These are phyloP conservation scores for Neonectria ditissima DNA, from an alignment of 2,329 filamentous ascomycete genomes.

Conservation along the genomic window DNA sequence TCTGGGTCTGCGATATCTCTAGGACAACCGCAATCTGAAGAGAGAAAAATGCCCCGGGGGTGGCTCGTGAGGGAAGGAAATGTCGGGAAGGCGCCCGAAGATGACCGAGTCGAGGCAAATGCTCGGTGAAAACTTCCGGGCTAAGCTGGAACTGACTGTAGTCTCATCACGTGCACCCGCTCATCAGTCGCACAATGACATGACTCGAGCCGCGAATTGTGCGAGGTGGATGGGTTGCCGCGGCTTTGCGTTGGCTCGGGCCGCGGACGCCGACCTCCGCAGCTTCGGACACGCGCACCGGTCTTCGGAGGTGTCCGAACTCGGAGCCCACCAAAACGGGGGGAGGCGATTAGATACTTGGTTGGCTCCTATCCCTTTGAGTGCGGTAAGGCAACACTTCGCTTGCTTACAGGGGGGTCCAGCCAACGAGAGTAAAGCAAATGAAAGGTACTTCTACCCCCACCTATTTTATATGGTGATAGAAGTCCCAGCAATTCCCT, in stretches of 20 bases:
- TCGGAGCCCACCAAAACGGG: background rate
- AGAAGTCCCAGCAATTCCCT: no score
- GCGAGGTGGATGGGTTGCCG: background rate
- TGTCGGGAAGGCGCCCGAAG: slow-evolving; percentile 21
- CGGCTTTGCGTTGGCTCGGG: slow-evolving; percentile 1
- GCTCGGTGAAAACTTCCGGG: slow-evolving; percentile 23
- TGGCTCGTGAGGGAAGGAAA: slow-evolving; percentile 15
- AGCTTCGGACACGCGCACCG: slow-evolving; percentile 10
- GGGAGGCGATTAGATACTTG: background rate
- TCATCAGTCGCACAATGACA: background rate
- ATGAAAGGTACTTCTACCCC: no score
- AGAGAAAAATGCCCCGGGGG: background rate
- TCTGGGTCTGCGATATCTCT: slow-evolving; percentile 3
- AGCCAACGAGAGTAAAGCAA: no score
- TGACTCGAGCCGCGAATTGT: background rate
- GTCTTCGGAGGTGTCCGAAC: slow-evolving; percentile 15
- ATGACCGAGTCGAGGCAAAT: slow-evolving; percentile 1
- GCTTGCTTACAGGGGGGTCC: no score
- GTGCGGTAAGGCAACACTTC: no score
- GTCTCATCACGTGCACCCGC: slow-evolving; percentile 17
- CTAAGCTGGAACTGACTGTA: background rate
- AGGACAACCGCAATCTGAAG: slow-evolving; percentile 10
- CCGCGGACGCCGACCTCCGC: background rate
- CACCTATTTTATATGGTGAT: no score
- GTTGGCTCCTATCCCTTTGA: no score